These are phyloP conservation scores for Syzygium malaccense DNA, from an alignment of 441 rosid species.

Conservation along the genomic window DNA sequence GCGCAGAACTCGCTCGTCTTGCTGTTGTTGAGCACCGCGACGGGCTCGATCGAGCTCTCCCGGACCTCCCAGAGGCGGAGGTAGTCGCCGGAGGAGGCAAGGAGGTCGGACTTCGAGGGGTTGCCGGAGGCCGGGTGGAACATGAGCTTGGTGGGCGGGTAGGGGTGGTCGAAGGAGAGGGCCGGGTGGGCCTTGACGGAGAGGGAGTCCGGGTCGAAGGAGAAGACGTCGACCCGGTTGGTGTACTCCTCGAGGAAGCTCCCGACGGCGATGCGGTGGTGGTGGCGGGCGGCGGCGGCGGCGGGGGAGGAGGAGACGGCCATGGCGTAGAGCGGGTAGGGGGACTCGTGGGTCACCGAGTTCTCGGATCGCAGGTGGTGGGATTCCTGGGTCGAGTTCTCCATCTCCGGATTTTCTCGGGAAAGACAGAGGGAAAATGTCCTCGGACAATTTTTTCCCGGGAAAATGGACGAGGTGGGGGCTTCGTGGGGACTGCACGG, in stretches of 20 bases:
- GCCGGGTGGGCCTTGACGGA: slow-evolving; percentile 42
- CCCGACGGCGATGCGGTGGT: slow-evolving; percentile 74
- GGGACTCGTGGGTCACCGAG: slow-evolving; percentile 72
- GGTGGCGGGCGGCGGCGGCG: slow-evolving; percentile 4
- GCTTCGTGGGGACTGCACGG: not conserved
- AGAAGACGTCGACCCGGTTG: slow-evolving; percentile 78
- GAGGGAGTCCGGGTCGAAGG: slow-evolving; percentile 64
- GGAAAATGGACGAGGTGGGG: not conserved
- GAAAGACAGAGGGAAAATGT: not conserved
- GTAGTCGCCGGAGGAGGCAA: slow-evolving; percentile 16
- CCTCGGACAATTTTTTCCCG: not conserved
- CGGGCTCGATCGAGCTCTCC: slow-evolving; percentile 40
- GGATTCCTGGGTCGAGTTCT: slow-evolving; percentile 73
- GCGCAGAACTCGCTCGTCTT: slow-evolving; percentile 88
- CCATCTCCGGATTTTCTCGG: slow-evolving; percentile 31
- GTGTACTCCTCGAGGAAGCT: slow-evolving; percentile 76
- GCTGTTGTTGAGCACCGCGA: slow-evolving; percentile 72
- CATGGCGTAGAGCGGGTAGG: slow-evolving; percentile 80
- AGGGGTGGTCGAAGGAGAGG: slow-evolving; percentile 79
- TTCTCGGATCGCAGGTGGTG: slow-evolving; percentile 51
- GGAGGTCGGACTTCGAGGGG: slow-evolving; percentile 33
- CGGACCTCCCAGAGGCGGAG: slow-evolving; percentile 70
- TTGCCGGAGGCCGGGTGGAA: slow-evolving; percentile 38
- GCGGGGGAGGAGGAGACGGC: slow-evolving; percentile 48
- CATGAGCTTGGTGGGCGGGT: slow-evolving; percentile 90